Evolutionary conservation across 2,329 filamentous ascomycete species (phyloP).

Genomic region (Cladophialophora psammophila): DNA sequence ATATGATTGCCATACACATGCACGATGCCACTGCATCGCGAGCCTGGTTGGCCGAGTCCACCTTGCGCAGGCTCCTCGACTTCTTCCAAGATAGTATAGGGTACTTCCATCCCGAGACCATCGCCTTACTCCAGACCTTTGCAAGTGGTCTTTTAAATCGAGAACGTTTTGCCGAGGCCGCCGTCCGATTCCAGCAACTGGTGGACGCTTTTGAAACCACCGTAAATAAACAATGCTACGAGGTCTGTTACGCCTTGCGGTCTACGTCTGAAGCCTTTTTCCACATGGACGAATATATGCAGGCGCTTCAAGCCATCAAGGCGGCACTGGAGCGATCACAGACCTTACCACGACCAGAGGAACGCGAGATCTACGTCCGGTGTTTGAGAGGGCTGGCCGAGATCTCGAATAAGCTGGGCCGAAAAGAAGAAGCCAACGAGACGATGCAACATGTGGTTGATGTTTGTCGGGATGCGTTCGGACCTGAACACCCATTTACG

Average conservation of each 20-base stretch:
- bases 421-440: constrained; percentile 36
- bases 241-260: constrained; percentile 39
- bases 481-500: constrained; percentile 40
- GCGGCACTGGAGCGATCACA: constrained; percentile 36
- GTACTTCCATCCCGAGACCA: constrained; percentile 41
- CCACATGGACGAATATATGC: constrained; percentile 36
- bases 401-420: constrained; percentile 37
- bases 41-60: constrained; percentile 38
- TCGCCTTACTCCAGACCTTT: constrained; percentile 41
- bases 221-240: constrained; percentile 37
- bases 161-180: constrained; percentile 38
- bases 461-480: constrained; percentile 38
- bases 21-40: constrained; percentile 32
- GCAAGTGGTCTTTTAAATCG: constrained; percentile 39
- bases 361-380: constrained; percentile 41
- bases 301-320: constrained; percentile 38
- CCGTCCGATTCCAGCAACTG: constrained; percentile 39
- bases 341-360: constrained; percentile 34
- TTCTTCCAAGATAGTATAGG: constrained; percentile 42
- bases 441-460: constrained; percentile 41
- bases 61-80: constrained; percentile 38
- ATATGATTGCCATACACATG: constrained; percentile 37
- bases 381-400: constrained; percentile 40
- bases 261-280: constrained; percentile 41
- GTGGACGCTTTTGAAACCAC: constrained; percentile 41